Percentiles rank a stretch among this genome's conserved stretches.
Evolutionary conservation across 2,329 filamentous ascomycete species (phyloP).

Genomic region (Fusarium secorum): DNA sequence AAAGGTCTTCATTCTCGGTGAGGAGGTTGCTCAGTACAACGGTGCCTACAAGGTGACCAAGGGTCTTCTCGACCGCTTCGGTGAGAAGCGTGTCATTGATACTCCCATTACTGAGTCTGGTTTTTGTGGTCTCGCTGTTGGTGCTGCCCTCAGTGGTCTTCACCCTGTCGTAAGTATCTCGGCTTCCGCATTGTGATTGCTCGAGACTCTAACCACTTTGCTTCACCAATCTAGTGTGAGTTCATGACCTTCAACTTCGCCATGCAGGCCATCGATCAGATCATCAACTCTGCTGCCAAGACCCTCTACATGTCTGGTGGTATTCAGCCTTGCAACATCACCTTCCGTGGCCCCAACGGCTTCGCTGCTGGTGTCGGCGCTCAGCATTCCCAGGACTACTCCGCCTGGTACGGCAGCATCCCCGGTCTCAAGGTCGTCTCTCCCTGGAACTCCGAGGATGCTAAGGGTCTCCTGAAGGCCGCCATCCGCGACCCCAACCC

Average conservation of each 20-base stretch:
- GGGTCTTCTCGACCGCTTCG: constrained; percentile 95
- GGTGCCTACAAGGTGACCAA: constrained; percentile 99
- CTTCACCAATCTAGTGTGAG: constrained; percentile 73
- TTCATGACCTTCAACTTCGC: constrained; percentile 99
- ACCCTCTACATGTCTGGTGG: constrained; percentile 99
- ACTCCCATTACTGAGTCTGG: constrained; percentile 98
- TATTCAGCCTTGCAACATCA: constrained; percentile 99
- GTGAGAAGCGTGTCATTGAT: constrained; percentile 96
- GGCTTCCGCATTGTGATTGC: neutral
- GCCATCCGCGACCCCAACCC: constrained; percentile 98
- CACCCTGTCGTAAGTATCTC: constrained; percentile 81
- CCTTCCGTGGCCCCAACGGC: constrained; percentile 98
- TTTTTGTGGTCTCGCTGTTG: constrained; percentile 91
- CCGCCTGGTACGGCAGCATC: constrained; percentile 98
- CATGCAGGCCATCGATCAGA: constrained; percentile 99
- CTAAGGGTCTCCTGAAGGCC: constrained; percentile 97
- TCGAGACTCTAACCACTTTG: constrained; percentile 10
- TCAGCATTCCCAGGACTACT: constrained; percentile 99
- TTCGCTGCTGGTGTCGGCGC: constrained; percentile 95
- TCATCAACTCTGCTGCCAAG: constrained; percentile 99
- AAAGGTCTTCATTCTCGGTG: constrained; percentile 95
- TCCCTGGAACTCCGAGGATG: constrained; percentile 96
- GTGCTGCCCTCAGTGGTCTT: constrained; percentile 91
- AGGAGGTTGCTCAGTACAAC: constrained; percentile 99
- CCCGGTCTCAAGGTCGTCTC: constrained; percentile 96